Evolutionary conservation across 2,329 filamentous ascomycete genomes (phyloP).

Genomic region (Stagonosporopsis cucurbitacearum): DNA sequence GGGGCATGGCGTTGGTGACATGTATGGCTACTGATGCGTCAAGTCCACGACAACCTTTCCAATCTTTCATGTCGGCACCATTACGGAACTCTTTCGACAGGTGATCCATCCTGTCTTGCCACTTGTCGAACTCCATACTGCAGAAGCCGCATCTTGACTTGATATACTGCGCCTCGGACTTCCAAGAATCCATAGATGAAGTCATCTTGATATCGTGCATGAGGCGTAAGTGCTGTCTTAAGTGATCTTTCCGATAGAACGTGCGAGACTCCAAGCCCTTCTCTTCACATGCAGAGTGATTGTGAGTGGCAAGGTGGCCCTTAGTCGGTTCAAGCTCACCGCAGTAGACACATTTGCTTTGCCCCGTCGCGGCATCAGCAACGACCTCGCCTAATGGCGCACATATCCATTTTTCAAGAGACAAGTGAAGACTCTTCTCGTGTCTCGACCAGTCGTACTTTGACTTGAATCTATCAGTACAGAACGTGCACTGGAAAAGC

Average conservation of each 20-base stretch:
- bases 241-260: slow-evolving; percentile 68
- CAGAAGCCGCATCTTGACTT: slow-evolving; percentile 64
- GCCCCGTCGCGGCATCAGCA: slow-evolving; percentile 62
- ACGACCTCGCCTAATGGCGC: slow-evolving; percentile 65
- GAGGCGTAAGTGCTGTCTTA: slow-evolving; percentile 66
- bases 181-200: slow-evolving; percentile 70
- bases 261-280: slow-evolving; percentile 68
- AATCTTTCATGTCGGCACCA: slow-evolving; percentile 60
- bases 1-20: slow-evolving; percentile 60
- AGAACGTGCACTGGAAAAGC: slow-evolving; percentile 50
- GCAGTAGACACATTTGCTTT: slow-evolving; percentile 66
- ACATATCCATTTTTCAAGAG: slow-evolving; percentile 58
- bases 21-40: slow-evolving; percentile 56
- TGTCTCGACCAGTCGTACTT: slow-evolving; percentile 53
- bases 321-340: slow-evolving; percentile 59
- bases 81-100: slow-evolving; percentile 62
- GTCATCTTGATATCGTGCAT: slow-evolving; percentile 69
- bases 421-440: slow-evolving; percentile 49
- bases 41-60: slow-evolving; percentile 63
- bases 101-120: slow-evolving; percentile 61
- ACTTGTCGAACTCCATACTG: slow-evolving; percentile 54
- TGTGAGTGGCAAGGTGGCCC: slow-evolving; percentile 66
- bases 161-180: slow-evolving; percentile 61
- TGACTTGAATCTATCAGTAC: slow-evolving; percentile 49
- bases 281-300: slow-evolving; percentile 70